A percentile compares a stretch with the other conserved stretches of the same genome.
Evolutionary conservation across 352 stramenopile species (phyloP).

Genomic region (Globisporangium echinulatum): DNA sequence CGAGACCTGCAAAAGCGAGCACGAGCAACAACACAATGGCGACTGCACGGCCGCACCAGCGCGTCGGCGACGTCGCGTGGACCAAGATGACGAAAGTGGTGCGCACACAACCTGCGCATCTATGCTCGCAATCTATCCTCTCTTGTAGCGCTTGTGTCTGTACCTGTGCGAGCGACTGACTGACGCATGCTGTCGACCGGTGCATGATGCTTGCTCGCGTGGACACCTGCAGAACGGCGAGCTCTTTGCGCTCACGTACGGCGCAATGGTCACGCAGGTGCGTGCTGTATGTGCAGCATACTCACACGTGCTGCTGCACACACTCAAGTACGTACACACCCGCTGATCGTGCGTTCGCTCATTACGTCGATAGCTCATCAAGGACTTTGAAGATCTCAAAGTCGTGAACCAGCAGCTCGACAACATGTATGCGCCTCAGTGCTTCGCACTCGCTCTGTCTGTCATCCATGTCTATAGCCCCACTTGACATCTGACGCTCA

Average conservation of each 20-base stretch:
- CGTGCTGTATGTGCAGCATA: background rate
- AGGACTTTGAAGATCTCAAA: slow-evolving; percentile 94
- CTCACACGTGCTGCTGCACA: too few relatives aligned
- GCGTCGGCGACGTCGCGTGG: slow-evolving; percentile 83
- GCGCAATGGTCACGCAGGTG: slow-evolving; percentile 92
- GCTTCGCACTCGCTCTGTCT: background rate
- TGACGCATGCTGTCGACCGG: background rate
- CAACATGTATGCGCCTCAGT: slow-evolving; percentile 65
- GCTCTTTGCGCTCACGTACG: slow-evolving; percentile 97
- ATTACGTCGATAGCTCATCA: slow-evolving; percentile 72
- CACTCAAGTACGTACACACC: too few relatives aligned
- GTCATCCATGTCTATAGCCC: background rate
- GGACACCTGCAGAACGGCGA: slow-evolving; percentile 86
- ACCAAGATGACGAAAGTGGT: slow-evolving; percentile 93
- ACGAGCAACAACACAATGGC: slow-evolving; percentile 30
- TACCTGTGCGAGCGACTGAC: background rate
- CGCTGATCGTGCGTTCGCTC: background rate
- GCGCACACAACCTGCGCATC: slow-evolving; percentile 3
- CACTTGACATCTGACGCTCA: background rate
- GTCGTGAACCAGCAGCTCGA: slow-evolving; percentile 95
- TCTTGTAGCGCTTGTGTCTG: background rate
- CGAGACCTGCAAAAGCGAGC: background rate
- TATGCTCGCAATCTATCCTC: background rate
- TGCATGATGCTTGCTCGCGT: background rate
- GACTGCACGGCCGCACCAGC: slow-evolving; percentile 50